These are phyloP conservation scores for Paecilomyces dactylethromorphus DNA, from an alignment of 2,329 filamentous ascomycete genomes.

Conservation along the genomic window DNA sequence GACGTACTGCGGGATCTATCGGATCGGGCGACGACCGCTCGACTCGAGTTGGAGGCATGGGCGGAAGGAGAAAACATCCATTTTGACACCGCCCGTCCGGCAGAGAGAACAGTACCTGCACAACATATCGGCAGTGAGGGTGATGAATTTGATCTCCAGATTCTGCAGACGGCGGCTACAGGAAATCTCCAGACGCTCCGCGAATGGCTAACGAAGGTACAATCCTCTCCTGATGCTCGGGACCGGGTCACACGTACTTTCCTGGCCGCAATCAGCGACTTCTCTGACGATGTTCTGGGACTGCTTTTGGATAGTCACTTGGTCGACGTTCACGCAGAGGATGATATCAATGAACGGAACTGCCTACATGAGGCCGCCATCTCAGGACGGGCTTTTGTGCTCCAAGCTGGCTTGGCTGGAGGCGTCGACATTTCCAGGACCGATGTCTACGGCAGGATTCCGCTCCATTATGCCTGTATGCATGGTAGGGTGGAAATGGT, in stretches of 20 bases:
- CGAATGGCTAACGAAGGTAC: slow-evolving; percentile 72
- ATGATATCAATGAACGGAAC: slow-evolving; percentile 96
- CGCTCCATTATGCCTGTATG: slow-evolving; percentile 93
- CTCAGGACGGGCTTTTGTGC: slow-evolving; percentile 74
- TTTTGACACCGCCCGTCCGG: slow-evolving; percentile 53
- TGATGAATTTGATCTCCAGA: slow-evolving; percentile 78
- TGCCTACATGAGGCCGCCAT: slow-evolving; percentile 96
- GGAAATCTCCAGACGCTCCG: slow-evolving; percentile 71
- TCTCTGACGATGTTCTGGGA: slow-evolving; percentile 66
- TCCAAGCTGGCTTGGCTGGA: slow-evolving; percentile 66
- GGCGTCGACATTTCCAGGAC: slow-evolving; percentile 71
- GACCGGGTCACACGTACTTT: slow-evolving; percentile 87
- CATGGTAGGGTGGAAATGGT: slow-evolving; percentile 84
- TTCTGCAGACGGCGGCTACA: slow-evolving; percentile 74
- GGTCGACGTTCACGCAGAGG: slow-evolving; percentile 86
- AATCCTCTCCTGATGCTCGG: slow-evolving; percentile 53
- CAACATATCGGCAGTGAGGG: slow-evolving; percentile 64
- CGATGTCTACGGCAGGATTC: slow-evolving; percentile 90
- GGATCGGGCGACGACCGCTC: slow-evolving; percentile 91
- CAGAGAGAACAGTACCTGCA: slow-evolving; percentile 30
- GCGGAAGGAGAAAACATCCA: slow-evolving; percentile 91
- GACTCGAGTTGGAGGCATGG: slow-evolving; percentile 93
- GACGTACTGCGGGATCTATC: slow-evolving; percentile 95
- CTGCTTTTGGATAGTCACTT: slow-evolving; percentile 72
- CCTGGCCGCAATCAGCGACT: slow-evolving; percentile 80